phyloP scores from a whole-genome alignment of 176 grass and related monocot species.

The Elymus sibiricus region DNA sequence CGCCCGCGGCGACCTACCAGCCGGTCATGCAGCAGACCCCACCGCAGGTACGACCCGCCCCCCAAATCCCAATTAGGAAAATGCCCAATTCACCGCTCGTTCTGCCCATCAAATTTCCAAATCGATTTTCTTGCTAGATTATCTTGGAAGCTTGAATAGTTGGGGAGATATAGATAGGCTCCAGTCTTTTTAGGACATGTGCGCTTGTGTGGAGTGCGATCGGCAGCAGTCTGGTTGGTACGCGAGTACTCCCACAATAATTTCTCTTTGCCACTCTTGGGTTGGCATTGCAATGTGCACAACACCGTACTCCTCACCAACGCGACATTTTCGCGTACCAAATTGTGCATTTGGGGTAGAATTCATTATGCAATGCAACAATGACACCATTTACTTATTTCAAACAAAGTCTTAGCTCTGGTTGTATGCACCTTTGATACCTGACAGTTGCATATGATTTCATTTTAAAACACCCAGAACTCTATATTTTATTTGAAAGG shows the following conservation, averaged over 20 bases:
- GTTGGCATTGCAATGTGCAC: neutral
- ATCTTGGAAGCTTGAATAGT: neutral
- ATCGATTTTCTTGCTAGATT: conserved; percentile 18
- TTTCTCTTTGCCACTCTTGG: conserved; percentile 24
- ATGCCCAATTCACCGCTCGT: neutral
- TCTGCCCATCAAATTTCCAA: neutral
- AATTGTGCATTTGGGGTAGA: neutral
- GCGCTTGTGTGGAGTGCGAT: conserved; percentile 32
- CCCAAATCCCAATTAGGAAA: neutral
- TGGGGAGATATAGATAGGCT: neutral
- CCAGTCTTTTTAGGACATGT: conserved; percentile 23
- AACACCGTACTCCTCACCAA: neutral
- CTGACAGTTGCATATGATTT: neutral
- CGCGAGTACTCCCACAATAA: conserved; percentile 18
- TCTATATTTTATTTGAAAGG: neutral
- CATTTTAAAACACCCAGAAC: neutral
- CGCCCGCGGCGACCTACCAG: conserved; percentile 36
- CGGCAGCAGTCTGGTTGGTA: conserved; percentile 20
- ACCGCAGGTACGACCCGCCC: conserved; percentile 34
- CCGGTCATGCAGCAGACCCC: conserved; percentile 32
- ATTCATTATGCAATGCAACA: neutral
- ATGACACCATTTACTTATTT: neutral
- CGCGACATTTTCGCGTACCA: neutral
- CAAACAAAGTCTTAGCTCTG: neutral
- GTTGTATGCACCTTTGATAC: neutral